Conservation (phyloP, 805 yeast genomes). For the Ogataea philodendri region DNA sequence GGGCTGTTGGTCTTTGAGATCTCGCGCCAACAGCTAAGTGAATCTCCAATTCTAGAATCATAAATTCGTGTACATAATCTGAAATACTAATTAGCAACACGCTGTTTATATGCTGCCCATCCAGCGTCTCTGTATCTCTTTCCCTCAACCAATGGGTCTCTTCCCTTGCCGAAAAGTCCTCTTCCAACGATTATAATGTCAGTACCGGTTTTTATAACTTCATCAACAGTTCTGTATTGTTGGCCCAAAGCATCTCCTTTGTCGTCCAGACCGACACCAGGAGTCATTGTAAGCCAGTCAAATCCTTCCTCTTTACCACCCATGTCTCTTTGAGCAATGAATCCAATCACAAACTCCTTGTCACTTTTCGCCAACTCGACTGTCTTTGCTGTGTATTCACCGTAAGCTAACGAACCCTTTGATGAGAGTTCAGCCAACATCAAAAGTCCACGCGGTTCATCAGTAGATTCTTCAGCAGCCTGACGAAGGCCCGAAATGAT, state of each 20-base stretch:
- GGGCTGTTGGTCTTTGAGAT: constrained; percentile 85
- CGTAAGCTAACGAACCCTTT: constrained; percentile 89
- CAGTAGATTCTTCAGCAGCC: constrained; percentile 68
- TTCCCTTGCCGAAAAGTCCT: constrained; percentile 90
- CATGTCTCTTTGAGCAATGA: constrained; percentile 90
- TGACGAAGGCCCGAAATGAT: constrained; percentile 84
- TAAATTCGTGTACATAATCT: constrained; percentile 9
- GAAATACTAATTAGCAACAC: constrained; percentile 22
- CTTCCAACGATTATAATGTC: constrained; percentile 98
- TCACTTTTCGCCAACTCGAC: constrained; percentile 84
- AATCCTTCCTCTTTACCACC: constrained; percentile 80
- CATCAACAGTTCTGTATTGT: constrained; percentile 89
- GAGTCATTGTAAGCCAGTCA: constrained; percentile 97
- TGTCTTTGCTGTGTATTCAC: constrained; percentile 83
- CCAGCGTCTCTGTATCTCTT: constrained; percentile 89
- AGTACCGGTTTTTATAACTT: constrained; percentile 80
- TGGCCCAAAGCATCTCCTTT: constrained; percentile 96
- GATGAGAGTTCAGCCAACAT: constrained; percentile 96
- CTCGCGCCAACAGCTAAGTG: constrained; percentile 48
- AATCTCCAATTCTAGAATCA: constrained; percentile 22
- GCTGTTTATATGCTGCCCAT: constrained; percentile 80
- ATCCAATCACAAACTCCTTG: constrained; percentile 90
- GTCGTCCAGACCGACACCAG: constrained; percentile 97
- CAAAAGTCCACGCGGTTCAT: constrained; percentile 82
- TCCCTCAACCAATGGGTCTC: constrained; percentile 87